Percentiles rank a stretch among this genome's conserved stretches.
Evolutionary conservation across 345 rosid genomes (phyloP).

Genomic region (Citrus mangshanensis): DNA sequence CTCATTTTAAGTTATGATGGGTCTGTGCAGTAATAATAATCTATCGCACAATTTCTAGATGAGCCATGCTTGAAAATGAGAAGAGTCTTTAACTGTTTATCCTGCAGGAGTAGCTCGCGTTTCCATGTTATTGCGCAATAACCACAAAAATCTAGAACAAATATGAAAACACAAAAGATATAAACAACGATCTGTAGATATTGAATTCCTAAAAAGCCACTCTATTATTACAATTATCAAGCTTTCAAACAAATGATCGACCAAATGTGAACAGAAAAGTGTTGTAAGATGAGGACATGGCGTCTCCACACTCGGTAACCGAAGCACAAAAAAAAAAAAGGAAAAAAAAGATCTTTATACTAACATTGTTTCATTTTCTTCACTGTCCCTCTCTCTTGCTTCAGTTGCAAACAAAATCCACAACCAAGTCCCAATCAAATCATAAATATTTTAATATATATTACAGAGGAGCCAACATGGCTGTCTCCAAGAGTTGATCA

Average conservation of each 20-base stretch:
- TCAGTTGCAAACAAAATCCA: constrained; percentile 18
- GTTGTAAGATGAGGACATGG: neutral
- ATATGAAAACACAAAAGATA: neutral
- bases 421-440: constrained; percentile 23
- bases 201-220: constrained; percentile 10
- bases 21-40: neutral
- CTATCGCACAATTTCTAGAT: neutral
- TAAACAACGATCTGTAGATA: neutral
- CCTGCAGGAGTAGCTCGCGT: neutral
- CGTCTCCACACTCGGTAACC: constrained; percentile 11
- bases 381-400: neutral
- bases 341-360: neutral
- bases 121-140: neutral
- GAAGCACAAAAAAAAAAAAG: neutral
- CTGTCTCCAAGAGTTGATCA: constrained; percentile 18
- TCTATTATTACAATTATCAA: constrained; percentile 12
- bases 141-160: neutral
- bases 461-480: constrained; percentile 20
- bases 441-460: constrained; percentile 23
- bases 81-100: neutral
- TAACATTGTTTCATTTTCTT: neutral
- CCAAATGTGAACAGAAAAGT: constrained; percentile 2
- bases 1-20: constrained; percentile 29
- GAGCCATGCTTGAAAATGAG: neutral
- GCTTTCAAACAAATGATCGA: constrained; percentile 18